Evolutionary conservation across 2,329 filamentous ascomycete species (phyloP).

Genomic region (Aspergillus udagawae): DNA sequence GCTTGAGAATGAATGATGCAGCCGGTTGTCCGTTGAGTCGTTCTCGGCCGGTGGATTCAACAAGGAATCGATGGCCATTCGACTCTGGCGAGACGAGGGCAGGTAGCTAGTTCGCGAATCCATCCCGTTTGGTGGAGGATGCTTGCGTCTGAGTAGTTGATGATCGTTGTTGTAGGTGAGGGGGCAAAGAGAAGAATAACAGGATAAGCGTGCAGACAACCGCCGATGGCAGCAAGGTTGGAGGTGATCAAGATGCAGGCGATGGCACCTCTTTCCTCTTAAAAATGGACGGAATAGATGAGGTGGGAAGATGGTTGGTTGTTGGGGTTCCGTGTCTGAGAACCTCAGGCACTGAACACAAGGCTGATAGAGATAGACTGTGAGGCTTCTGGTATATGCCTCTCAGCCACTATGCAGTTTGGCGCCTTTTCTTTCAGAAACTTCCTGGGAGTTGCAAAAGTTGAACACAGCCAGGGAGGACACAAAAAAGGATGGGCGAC

Average conservation of each 20-base stretch:
- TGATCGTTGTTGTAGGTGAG: not conserved
- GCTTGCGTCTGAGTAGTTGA: not conserved
- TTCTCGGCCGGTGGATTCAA: slow-evolving; percentile 29
- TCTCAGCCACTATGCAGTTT: slow-evolving; percentile 3
- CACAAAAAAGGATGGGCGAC: not conserved
- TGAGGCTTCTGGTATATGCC: not conserved
- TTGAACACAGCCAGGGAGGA: not conserved
- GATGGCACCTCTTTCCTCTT: not conserved
- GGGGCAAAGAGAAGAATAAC: not conserved
- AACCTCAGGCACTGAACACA: not conserved
- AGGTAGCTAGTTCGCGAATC: slow-evolving; percentile 9
- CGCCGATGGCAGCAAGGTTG: not conserved
- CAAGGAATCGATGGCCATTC: slow-evolving; percentile 33
- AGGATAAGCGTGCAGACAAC: not conserved
- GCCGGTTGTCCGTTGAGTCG: slow-evolving; percentile 9
- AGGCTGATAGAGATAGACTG: not conserved
- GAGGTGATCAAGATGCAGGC: not conserved
- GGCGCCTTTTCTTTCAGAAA: not conserved
- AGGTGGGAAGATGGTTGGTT: not conserved
- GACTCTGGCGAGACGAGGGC: slow-evolving; percentile 25
- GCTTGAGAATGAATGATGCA: slow-evolving; percentile 16
- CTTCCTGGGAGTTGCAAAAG: not conserved
- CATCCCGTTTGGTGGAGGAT: not conserved
- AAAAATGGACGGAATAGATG: not conserved
- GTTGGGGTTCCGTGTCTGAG: not conserved